Conservation (phyloP, 129 eudicot genomes). For the Saposhnikovia divaricata region DNA sequence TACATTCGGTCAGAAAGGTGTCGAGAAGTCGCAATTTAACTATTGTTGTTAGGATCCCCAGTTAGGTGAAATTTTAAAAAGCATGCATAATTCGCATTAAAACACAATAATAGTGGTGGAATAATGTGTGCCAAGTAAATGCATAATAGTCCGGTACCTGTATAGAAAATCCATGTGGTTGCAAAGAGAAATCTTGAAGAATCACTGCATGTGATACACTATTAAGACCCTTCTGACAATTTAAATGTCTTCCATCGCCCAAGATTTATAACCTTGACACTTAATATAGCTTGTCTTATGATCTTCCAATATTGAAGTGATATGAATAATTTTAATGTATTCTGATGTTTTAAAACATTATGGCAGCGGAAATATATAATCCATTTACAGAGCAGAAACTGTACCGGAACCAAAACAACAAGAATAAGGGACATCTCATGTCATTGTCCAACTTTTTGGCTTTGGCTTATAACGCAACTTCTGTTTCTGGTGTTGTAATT, state of each 20-base stretch:
- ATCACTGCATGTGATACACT: neutral
- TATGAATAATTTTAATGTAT: neutral
- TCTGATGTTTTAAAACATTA: neutral
- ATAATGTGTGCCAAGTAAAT: neutral
- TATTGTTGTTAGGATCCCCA: neutral
- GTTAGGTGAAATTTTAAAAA: neutral
- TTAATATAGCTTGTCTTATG: neutral
- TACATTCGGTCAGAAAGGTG: neutral
- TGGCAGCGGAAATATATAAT: constrained; percentile 58
- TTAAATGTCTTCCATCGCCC: neutral
- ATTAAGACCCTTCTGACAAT: neutral
- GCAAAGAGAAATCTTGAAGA: neutral
- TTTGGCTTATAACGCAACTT: constrained; percentile 60
- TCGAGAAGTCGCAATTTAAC: neutral
- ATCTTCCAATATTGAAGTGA: neutral
- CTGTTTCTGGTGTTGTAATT: constrained; percentile 73
- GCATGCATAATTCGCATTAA: neutral
- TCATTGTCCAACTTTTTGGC: constrained; percentile 53
- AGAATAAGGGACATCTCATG: constrained; percentile 40
- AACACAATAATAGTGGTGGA: neutral
- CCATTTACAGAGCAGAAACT: constrained; percentile 26
- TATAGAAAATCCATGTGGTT: neutral
- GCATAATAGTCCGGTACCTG: neutral
- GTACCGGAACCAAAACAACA: constrained; percentile 47
- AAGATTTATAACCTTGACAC: neutral